Evolutionary conservation across 768 basidiomycete genomes (phyloP).

Genomic region (Rhizopogon rudus): DNA sequence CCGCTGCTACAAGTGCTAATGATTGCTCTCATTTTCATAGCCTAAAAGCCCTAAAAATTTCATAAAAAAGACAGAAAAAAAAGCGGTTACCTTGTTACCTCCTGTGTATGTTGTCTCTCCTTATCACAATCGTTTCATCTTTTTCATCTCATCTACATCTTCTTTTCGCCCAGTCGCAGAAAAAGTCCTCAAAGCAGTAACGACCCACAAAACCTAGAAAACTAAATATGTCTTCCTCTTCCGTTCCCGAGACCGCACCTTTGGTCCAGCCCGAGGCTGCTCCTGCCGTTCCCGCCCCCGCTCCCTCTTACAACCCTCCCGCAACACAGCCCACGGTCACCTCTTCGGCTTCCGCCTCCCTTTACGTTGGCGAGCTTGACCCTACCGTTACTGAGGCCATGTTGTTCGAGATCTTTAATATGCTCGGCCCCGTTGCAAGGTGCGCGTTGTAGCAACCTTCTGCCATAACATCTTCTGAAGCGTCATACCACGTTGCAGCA

Average conservation of each 20-base stretch:
- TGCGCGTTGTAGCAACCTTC: slow-evolving; percentile 31
- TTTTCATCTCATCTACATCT: slow-evolving; percentile 11
- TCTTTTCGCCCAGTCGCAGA: slow-evolving; percentile 43
- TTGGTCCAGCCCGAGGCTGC: slow-evolving; percentile 46
- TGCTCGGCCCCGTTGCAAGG: slow-evolving; percentile 99
- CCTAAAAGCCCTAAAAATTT: slow-evolving; percentile 54
- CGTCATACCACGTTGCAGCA: slow-evolving; percentile 41
- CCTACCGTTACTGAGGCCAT: slow-evolving; percentile 98
- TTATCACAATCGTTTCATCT: slow-evolving; percentile 10
- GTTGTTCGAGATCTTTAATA: slow-evolving; percentile 99
- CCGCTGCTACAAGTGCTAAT: slow-evolving; percentile 13
- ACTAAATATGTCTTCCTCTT: slow-evolving; percentile 54
- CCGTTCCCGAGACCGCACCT: slow-evolving; percentile 49
- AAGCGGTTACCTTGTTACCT: slow-evolving; percentile 76
- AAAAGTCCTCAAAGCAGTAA: slow-evolving; percentile 93
- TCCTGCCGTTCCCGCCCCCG: slow-evolving; percentile 38
- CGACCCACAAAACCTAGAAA: slow-evolving; percentile 63
- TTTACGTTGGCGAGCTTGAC: slow-evolving; percentile 99
- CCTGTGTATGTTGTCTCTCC: slow-evolving; percentile 47
- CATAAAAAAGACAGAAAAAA: slow-evolving; percentile 70
- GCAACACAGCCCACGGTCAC: slow-evolving; percentile 40
- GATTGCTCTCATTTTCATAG: slow-evolving; percentile 26
- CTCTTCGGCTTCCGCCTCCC: slow-evolving; percentile 81
- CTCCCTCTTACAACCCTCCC: slow-evolving; percentile 53
- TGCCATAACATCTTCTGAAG: background rate